phyloP scores from a whole-genome alignment of 768 basidiomycete genomes.

The Termitomyces titanicus region DNA sequence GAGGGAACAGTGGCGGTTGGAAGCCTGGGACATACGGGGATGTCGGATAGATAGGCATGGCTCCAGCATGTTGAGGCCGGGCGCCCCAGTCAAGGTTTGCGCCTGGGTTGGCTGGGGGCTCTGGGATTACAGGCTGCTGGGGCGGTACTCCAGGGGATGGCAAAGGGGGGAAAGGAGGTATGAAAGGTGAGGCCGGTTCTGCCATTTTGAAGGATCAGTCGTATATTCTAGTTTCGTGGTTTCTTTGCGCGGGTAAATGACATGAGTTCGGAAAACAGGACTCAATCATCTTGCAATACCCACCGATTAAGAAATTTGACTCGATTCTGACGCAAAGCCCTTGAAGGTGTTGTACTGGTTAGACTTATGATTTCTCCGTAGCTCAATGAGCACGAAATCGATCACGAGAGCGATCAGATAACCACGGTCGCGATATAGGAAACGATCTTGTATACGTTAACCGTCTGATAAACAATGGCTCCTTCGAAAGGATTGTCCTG shows the following conservation, averaged over 20 bases:
- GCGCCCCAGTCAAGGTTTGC: neutral
- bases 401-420: neutral
- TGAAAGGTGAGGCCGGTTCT: neutral
- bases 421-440: neutral
- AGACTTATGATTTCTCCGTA: neutral
- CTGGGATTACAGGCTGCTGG: conserved; percentile 5
- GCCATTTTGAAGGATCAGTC: neutral
- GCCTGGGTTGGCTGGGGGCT: neutral
- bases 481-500: neutral
- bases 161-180: neutral
- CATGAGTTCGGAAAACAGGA: neutral
- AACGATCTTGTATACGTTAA: neutral
- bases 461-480: neutral
- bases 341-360: neutral
- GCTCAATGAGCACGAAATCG: neutral
- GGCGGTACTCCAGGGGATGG: neutral
- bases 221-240: neutral
- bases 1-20: neutral
- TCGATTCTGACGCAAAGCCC: neutral
- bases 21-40: conserved; percentile 3
- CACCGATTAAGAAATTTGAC: neutral
- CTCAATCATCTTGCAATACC: neutral
- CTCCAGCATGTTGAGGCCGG: neutral
- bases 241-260: neutral
- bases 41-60: neutral